These are phyloP conservation scores for Nannochloris sp. DNA, from an alignment of 139 green algal genomes.

Conservation along the genomic window DNA sequence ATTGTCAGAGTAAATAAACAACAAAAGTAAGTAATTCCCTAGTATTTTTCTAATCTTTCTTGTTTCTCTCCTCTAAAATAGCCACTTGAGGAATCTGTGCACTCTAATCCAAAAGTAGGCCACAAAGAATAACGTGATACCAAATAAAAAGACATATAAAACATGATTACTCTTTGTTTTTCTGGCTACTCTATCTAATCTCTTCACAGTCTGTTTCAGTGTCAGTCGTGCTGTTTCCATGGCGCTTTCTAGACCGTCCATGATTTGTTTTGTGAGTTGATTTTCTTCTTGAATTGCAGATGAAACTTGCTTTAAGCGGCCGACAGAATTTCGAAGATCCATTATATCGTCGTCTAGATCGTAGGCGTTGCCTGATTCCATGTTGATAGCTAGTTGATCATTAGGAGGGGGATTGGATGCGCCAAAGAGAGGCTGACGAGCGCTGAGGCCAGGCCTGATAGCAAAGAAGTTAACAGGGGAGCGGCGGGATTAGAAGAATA, in stretches of 20 bases:
- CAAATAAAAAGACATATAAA: constrained; percentile 13
- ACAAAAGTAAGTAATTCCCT: too few relatives aligned
- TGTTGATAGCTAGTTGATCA: constrained; percentile 8
- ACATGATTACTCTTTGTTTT: constrained; percentile 8
- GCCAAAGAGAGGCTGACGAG: constrained; percentile 4
- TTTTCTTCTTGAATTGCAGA: constrained; percentile 10
- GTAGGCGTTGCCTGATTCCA: constrained; percentile 6
- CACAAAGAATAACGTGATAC: constrained; percentile 4
- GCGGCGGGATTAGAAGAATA: too few relatives aligned
- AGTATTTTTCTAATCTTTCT: too few relatives aligned
- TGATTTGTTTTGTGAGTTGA: constrained; percentile 2
- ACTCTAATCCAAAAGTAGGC: constrained; percentile 11
- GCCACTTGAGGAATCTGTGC: not conserved
- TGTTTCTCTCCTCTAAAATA: constrained; percentile 3
- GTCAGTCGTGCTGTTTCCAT: constrained; percentile 11
- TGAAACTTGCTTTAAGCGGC: constrained; percentile 10
- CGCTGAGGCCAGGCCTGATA: constrained; percentile 10
- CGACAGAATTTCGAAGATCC: constrained; percentile 2
- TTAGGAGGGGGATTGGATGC: not conserved
- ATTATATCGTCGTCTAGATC: constrained; percentile 10
- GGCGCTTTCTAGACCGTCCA: constrained; percentile 3
- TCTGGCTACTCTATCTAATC: constrained; percentile 9
- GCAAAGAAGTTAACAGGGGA: too few relatives aligned
- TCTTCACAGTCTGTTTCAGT: constrained; percentile 12
- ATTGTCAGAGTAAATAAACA: too few relatives aligned